phyloP scores from a whole-genome alignment of 2,329 filamentous ascomycete species.

The Akanthomyces lecanii region DNA sequence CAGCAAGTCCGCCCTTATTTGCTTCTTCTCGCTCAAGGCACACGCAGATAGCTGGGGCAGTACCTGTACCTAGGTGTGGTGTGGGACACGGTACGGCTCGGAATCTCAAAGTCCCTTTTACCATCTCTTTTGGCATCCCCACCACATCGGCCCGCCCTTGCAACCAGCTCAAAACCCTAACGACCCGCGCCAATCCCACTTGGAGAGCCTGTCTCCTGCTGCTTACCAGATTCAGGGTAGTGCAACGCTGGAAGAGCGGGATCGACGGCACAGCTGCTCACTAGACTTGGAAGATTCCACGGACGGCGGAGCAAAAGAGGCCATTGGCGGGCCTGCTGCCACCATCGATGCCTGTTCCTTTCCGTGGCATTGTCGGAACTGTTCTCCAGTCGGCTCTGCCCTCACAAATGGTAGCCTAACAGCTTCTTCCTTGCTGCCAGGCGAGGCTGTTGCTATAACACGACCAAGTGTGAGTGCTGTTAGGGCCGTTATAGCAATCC shows the following conservation, averaged over 20 bases:
- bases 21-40: background rate
- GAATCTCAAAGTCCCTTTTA: constrained; percentile 17
- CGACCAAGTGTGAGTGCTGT: too few species aligned
- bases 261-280: constrained; percentile 1
- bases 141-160: constrained; percentile 16
- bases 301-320: background rate
- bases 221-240: constrained; percentile 10
- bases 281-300: background rate
- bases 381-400: too few species aligned
- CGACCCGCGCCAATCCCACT: background rate
- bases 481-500: background rate
- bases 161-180: constrained; percentile 9
- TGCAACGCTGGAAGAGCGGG: background rate
- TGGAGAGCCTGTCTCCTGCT: background rate
- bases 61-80: background rate
- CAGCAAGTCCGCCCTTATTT: background rate
- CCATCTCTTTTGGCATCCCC: constrained; percentile 11
- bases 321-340: background rate
- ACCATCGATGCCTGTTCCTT: background rate
- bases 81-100: constrained; percentile 23
- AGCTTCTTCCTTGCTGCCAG: background rate
- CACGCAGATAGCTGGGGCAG: background rate
- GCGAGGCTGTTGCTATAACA: background rate
- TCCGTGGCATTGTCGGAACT: background rate
- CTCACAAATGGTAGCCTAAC: background rate